Conservation (phyloP, 2,329 filamentous ascomycete species). For the Eutypella sp. region DNA sequence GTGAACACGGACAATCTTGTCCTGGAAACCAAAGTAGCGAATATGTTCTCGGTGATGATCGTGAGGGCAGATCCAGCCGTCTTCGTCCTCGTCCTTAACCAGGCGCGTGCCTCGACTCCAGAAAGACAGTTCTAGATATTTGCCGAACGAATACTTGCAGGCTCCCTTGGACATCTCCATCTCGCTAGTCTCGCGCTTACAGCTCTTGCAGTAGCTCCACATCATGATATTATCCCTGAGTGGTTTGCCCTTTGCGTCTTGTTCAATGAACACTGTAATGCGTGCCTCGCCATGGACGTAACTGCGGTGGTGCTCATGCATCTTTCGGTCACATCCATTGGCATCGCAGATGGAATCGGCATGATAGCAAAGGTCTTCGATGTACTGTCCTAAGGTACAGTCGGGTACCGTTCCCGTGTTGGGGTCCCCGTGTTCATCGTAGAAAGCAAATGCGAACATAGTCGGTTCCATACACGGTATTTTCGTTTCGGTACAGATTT, state of each 20-base stretch:
- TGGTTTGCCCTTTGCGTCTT: constrained; percentile 43
- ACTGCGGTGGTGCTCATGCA: constrained; percentile 90
- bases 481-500: constrained; percentile 89
- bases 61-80: constrained; percentile 62
- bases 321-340: constrained; percentile 80
- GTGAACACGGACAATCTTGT: constrained; percentile 81
- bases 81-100: constrained; percentile 53
- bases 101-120: constrained; percentile 83
- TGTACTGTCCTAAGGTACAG: constrained; percentile 89
- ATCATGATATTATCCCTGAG: constrained; percentile 71
- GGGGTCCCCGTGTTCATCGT: constrained; percentile 74
- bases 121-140: constrained; percentile 95
- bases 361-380: constrained; percentile 79
- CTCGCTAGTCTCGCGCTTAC: constrained; percentile 82
- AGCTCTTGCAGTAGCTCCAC: constrained; percentile 96
- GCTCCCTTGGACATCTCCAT: constrained; percentile 89
- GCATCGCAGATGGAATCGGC: constrained; percentile 74
- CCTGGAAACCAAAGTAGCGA: constrained; percentile 84
- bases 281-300: constrained; percentile 96
- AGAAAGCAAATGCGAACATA: constrained; percentile 86
- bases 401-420: constrained; percentile 69
- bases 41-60: constrained; percentile 91
- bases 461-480: constrained; percentile 90
- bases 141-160: constrained; percentile 98
- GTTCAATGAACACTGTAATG: constrained; percentile 85